Evolutionary conservation across 225 moss, liverwort and hornwort species (phyloP), one percentile per base, ranked within the genome.

Genomic region (Thuidium tamariscinum): DNA sequence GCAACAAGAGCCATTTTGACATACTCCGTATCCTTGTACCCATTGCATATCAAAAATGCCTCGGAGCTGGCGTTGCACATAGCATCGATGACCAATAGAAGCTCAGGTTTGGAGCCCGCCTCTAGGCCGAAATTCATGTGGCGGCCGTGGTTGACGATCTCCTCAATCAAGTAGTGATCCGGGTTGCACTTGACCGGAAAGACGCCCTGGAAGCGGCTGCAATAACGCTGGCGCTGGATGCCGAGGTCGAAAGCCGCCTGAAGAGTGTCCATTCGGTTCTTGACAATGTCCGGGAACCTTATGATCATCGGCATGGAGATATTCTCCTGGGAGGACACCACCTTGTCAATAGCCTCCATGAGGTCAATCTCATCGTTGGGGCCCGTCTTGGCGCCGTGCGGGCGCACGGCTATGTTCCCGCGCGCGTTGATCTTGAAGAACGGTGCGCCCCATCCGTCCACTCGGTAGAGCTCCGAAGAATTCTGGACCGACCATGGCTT

Each of bases 161-260:
- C 97, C 72, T 97, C 91, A 52, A 98, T 93, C 57, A 98, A 75
- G 67, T 90, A 97, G 29, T 90, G 94, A 89, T 98, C 98, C 8
- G 97, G 98, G 82, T 97, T 98, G 71, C 96, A 97, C 86, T 98
- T 98, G 34, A 98, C 94, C 2, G 98, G 98, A 42, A 94, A 98
- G 18, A 98, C 98, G 11, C 98, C 98, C 86, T 97, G 98, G 39
- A 97, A 98, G 65, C 86, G 91, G 22, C 92, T 94, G 11, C 51
- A 39, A 71, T 95, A 98, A 17, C 94, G 41, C 57, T 92, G 94
- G 41, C 77, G 89, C 69, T 73, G 55, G 79, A 97, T 96, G 29
- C 95, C 94, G 9, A 57, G 77, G 88, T 97, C 95, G 62, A 98
- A 97, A 27, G 95, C 95, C 21, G 76, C 84, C 27, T 97, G 95